Evolutionary conservation across 176 grass and related monocot genomes (phyloP), one percentile per base, ranked within the genome.

Genomic region (Metroxylon sagu): DNA sequence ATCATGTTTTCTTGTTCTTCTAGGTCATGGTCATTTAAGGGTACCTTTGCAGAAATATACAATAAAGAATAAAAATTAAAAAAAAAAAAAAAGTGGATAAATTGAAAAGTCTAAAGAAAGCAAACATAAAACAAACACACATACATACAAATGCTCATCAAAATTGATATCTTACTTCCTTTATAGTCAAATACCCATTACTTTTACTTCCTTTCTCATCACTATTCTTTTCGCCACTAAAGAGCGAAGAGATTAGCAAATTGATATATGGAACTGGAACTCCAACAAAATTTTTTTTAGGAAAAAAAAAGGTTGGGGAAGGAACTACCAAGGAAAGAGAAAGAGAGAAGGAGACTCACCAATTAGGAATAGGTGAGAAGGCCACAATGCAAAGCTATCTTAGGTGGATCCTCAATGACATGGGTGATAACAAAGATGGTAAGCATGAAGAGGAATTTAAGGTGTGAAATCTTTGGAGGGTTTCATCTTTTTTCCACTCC

Each of bases 21-120:
- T 62, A 59, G 93, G 88, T 87, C 93, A 97, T 73, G 93, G 93
- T 72, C 87, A 97, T 80, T 97, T 97, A 75, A 88, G 85, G 63
- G 81, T 76, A 67, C 87, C 93, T 54, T 87, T 98, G 52, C 59
- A 57, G 53, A 87, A 57, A 53, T 50, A 73, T 54, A 62, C 31
- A 19, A 71, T 19, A 48, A 26, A 39, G 52, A 64, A 50, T 63
- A 16, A 67, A 48, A 74, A 49, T 23, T 59, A 15, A 6, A 3
- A 14, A 3, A n/a, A n/a, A n/a, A n/a, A n/a, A n/a, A 61, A 69
- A 23, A 57, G 14, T 16, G 18, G 43, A 60, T 6, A 39, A 39
- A 39, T 8, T 6, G 35, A 39, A 39, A 39, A 39, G 7, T 39
- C 35, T 39, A 39, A 39, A n/a, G n/a, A n/a, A n/a, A n/a, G n/a